Evolutionary conservation across 495 filamentous ascomycete genomes (phyloP).

Genomic region (Xylaria venustula): DNA sequence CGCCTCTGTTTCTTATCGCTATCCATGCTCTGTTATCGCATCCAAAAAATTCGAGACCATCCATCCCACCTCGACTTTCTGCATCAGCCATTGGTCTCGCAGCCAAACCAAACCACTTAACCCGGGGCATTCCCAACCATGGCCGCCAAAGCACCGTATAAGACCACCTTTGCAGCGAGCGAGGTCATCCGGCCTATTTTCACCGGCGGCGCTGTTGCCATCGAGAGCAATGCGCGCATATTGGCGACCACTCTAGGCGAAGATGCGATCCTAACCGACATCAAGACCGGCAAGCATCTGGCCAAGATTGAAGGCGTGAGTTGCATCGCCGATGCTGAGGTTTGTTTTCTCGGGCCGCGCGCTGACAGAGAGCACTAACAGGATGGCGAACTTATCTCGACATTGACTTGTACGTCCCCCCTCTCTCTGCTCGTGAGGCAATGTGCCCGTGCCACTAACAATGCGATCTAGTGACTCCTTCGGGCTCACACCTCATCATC

Average conservation of each 20-base stretch:
- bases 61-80: conserved; percentile 12
- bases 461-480: conserved; percentile 67
- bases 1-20: conserved; percentile 25
- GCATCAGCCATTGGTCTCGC: neutral
- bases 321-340: conserved; percentile 17
- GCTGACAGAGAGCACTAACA: conserved; percentile 37
- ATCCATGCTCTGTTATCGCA: conserved; percentile 4
- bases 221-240: conserved; percentile 78
- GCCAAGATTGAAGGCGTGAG: conserved; percentile 85
- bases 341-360: neutral
- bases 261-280: conserved; percentile 82
- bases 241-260: conserved; percentile 85
- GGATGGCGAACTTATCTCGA: conserved; percentile 92
- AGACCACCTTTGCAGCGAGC: conserved; percentile 84
- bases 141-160: conserved; percentile 50
- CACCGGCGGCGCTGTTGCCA: conserved; percentile 82
- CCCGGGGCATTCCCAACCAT: conserved; percentile 29
- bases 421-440: neutral
- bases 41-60: conserved; percentile 27
- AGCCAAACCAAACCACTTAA: no score
- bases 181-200: conserved; percentile 88
- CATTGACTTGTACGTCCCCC: conserved; percentile 69
- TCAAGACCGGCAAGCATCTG: conserved; percentile 78
- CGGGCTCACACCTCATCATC: conserved; percentile 79
- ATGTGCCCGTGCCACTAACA: conserved; percentile 8